These are phyloP conservation scores for Arbutus unedo DNA, from an alignment of 148 eudicot genomes.

Conservation along the genomic window DNA sequence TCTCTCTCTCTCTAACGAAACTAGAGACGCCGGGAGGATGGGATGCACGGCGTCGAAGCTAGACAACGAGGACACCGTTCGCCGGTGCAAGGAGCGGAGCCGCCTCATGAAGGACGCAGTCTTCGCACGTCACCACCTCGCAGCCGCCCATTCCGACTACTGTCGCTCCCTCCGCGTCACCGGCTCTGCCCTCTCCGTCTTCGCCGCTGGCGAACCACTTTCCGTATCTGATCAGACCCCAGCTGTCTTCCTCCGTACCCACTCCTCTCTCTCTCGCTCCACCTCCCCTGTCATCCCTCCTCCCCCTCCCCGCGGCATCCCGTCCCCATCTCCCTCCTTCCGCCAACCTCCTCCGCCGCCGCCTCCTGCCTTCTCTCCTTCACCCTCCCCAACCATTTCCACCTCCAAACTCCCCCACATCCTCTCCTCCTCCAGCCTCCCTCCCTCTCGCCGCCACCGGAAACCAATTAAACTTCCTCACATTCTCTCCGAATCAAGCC, in stretches of 20 bases:
- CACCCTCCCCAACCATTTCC: slow-evolving; percentile 24
- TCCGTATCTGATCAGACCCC: slow-evolving; percentile 73
- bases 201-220: slow-evolving; percentile 85
- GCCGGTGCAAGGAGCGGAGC: slow-evolving; percentile 96
- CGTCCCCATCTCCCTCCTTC: slow-evolving; percentile 25
- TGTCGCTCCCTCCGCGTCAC: slow-evolving; percentile 75
- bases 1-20: neutral
- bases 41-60: slow-evolving; percentile 91
- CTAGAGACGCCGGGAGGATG: slow-evolving; percentile 13
- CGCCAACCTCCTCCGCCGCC: slow-evolving; percentile 27
- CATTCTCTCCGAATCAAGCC: slow-evolving; percentile 66
- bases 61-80: slow-evolving; percentile 91
- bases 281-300: neutral
- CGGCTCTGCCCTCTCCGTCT: slow-evolving; percentile 68
- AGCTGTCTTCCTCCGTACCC: slow-evolving; percentile 54
- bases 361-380: slow-evolving; percentile 27
- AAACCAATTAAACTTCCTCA: slow-evolving; percentile 45
- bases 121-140: slow-evolving; percentile 89
- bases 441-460: slow-evolving; percentile 23
- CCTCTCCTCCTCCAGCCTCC: slow-evolving; percentile 29
- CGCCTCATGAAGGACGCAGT: slow-evolving; percentile 84
- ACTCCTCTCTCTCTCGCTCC: slow-evolving; percentile 23
- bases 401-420: slow-evolving; percentile 49
- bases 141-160: slow-evolving; percentile 95
- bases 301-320: slow-evolving; percentile 5